Conservation (phyloP, 2,329 filamentous ascomycete species). For the Trichoderma polysporum region DNA sequence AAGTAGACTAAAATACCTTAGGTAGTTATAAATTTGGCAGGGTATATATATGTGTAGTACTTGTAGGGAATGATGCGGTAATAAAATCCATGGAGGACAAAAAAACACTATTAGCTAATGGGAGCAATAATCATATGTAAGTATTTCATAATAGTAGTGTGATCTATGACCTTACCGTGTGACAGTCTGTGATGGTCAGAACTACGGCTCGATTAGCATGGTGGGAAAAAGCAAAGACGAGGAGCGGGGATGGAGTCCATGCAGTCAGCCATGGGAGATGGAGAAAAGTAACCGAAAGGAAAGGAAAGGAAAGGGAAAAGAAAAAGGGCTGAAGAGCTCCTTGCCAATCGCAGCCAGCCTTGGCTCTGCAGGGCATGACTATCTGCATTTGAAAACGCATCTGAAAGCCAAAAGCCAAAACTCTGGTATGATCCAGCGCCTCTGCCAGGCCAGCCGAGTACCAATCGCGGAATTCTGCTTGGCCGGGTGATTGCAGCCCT, state of each 20-base stretch:
- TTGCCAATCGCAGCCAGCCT: background rate
- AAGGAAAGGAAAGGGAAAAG: background rate
- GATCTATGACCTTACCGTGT: background rate
- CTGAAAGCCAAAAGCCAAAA: background rate
- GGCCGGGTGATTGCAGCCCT: slow-evolving; percentile 3
- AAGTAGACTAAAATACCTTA: too few relatives aligned
- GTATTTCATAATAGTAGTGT: background rate
- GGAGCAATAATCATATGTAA: background rate
- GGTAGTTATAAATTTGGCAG: too few relatives aligned
- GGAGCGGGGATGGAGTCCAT: background rate
- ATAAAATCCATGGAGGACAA: background rate
- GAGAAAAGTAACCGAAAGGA: background rate
- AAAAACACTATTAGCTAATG: background rate
- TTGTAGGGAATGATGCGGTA: background rate
- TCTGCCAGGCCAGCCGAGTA: background rate
- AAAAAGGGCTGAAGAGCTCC: background rate
- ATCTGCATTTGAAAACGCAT: background rate
- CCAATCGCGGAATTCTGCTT: slow-evolving; percentile 6
- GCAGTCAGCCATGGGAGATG: background rate
- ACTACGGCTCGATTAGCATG: background rate
- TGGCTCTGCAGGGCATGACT: background rate
- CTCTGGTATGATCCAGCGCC: background rate
- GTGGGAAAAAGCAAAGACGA: background rate
- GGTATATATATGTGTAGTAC: background rate
- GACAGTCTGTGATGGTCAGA: too few relatives aligned